These are phyloP conservation scores for Alternaria brassicicola DNA, from an alignment of 2,329 filamentous ascomycete genomes.

Conservation along the genomic window DNA sequence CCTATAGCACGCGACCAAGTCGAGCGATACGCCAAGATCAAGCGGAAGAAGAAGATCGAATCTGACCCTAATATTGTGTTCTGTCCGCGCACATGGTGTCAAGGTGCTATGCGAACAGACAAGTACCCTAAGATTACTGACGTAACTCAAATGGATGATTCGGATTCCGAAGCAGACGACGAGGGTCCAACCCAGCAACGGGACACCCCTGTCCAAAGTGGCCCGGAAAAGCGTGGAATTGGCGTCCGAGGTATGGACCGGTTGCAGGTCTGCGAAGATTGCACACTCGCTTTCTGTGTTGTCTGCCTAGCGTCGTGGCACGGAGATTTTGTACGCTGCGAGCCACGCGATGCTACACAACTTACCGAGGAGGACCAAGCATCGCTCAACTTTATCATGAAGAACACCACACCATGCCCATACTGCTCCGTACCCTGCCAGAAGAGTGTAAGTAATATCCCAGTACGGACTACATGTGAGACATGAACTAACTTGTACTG, in stretches of 20 bases:
- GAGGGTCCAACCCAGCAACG: conserved; percentile 4
- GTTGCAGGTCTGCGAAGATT: conserved; percentile 82
- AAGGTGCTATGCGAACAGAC: conserved; percentile 74
- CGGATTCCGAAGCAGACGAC: conserved; percentile 48
- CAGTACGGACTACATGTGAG: conserved; percentile 86
- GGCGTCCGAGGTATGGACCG: conserved; percentile 65
- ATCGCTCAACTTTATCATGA: conserved; percentile 79
- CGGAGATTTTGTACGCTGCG: conserved; percentile 78
- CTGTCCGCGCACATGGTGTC: conserved; percentile 91
- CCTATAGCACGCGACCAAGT: conserved; percentile 68
- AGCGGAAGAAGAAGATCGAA: conserved; percentile 91
- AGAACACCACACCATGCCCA: conserved; percentile 86
- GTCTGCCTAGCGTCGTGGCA: conserved; percentile 87
- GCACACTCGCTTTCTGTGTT: conserved; percentile 76
- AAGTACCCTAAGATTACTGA: conserved; percentile 57
- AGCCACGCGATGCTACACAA: conserved; percentile 69
- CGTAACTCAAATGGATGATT: conserved; percentile 48
- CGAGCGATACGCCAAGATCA: conserved; percentile 84
- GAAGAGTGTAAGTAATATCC: conserved; percentile 64
- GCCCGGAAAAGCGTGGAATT: conserved; percentile 31
- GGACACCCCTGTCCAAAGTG: conserved; percentile 10
- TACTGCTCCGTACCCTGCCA: conserved; percentile 84
- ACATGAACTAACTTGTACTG: conserved; percentile 52
- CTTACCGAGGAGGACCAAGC: conserved; percentile 85
- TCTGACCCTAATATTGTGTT: conserved; percentile 91